A percentile compares a stretch with the other conserved stretches of the same genome.
phyloP scores from a whole-genome alignment of 2,329 filamentous ascomycete species.

The Gaeumannomyces sp. region DNA sequence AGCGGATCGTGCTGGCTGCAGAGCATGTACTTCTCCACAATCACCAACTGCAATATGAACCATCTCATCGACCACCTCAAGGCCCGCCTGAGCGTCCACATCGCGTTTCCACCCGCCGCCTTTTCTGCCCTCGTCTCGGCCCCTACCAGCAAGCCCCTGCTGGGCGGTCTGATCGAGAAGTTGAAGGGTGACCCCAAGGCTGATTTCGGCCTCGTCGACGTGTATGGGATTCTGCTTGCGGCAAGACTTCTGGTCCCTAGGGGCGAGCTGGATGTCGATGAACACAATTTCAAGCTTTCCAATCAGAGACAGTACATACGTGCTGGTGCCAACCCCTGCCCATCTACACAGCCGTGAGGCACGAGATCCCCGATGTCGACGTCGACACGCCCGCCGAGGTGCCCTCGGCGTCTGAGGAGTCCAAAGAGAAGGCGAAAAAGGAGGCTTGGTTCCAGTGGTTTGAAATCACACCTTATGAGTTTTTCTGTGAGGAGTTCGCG shows the following conservation, averaged over 20 bases:
- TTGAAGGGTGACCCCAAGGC: slow-evolving; percentile 74
- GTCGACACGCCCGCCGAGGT: slow-evolving; percentile 26
- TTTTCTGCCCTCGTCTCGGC: slow-evolving; percentile 76
- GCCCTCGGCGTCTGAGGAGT: slow-evolving; percentile 35
- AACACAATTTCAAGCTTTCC: slow-evolving; percentile 82
- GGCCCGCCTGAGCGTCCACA: slow-evolving; percentile 75
- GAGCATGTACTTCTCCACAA: slow-evolving; percentile 74
- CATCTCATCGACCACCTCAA: slow-evolving; percentile 80
- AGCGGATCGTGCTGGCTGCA: slow-evolving; percentile 97
- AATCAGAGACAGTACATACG: slow-evolving; percentile 74
- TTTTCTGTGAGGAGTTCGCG: slow-evolving; percentile 87
- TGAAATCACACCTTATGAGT: slow-evolving; percentile 89
- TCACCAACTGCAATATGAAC: slow-evolving; percentile 61
- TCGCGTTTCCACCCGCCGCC: slow-evolving; percentile 84
- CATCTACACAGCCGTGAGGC: slow-evolving; percentile 91
- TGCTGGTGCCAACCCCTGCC: slow-evolving; percentile 79
- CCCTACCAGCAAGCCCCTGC: slow-evolving; percentile 86
- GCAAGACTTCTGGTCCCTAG: slow-evolving; percentile 80
- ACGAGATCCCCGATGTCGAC: slow-evolving; percentile 75
- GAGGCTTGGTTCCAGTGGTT: slow-evolving; percentile 98
- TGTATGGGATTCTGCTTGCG: slow-evolving; percentile 82
- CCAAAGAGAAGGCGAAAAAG: slow-evolving; percentile 46
- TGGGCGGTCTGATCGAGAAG: slow-evolving; percentile 87
- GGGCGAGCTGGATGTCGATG: slow-evolving; percentile 71
- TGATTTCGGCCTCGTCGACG: slow-evolving; percentile 84